Percentiles rank a stretch among this genome's conserved stretches.
phyloP scores from a whole-genome alignment of 768 basidiomycete genomes.

The Suillus bovinus region DNA sequence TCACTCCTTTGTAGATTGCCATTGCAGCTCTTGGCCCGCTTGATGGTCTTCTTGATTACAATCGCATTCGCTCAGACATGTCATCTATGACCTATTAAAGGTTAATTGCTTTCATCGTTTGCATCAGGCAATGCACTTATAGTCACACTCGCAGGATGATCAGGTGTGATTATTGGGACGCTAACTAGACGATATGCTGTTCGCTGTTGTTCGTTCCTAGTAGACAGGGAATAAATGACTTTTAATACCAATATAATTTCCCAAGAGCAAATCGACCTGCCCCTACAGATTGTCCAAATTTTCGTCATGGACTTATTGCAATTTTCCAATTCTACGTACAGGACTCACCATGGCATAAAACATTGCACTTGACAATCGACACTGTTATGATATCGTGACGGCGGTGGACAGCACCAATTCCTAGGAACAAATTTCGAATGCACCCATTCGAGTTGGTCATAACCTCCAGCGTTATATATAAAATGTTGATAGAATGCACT shows the following conservation, averaged over 20 bases:
- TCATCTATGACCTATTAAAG: slow-evolving; percentile 73
- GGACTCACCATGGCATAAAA: too few species aligned
- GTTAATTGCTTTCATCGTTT: slow-evolving; percentile 4
- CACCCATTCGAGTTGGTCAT: too few species aligned
- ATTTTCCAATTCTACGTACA: too few species aligned
- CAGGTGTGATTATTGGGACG: slow-evolving; percentile 3
- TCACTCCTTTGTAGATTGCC: slow-evolving; percentile 54
- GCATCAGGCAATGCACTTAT: background rate
- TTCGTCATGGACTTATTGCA: background rate
- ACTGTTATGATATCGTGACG: too few species aligned
- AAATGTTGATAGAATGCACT: too few species aligned
- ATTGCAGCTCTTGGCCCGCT: slow-evolving; percentile 87
- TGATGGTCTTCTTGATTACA: slow-evolving; percentile 95
- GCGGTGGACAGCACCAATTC: too few species aligned
- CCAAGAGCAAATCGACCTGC: background rate
- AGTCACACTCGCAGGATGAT: background rate
- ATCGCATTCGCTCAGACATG: slow-evolving; percentile 82
- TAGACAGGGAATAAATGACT: slow-evolving; percentile 22
- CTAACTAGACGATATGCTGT: slow-evolving; percentile 24
- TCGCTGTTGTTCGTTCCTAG: slow-evolving; percentile 20
- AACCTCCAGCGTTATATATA: too few species aligned
- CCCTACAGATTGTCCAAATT: background rate
- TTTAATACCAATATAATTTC: slow-evolving; percentile 13
- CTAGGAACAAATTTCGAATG: too few species aligned
- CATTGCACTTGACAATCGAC: too few species aligned